phyloP scores from a whole-genome alignment of 345 rosid species.

The Populus simonii region DNA sequence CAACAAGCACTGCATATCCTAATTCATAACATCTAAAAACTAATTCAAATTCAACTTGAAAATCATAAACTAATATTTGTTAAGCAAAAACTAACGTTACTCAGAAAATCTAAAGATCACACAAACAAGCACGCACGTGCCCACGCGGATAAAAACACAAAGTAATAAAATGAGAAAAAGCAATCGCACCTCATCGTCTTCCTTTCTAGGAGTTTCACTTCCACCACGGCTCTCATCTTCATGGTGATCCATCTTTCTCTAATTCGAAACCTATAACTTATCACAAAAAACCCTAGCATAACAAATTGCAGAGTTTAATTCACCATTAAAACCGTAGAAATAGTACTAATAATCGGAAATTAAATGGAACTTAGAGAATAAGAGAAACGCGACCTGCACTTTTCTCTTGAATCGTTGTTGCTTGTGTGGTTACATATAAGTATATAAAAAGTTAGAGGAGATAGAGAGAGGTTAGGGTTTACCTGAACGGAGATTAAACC shows the following conservation, averaged over 20 bases:
- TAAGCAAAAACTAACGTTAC: background rate
- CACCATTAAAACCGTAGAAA: background rate
- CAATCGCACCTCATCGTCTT: conserved; percentile 66
- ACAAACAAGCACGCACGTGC: too few species aligned
- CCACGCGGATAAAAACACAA: background rate
- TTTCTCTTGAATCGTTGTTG: background rate
- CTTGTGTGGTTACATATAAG: background rate
- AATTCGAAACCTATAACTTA: background rate
- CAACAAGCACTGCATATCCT: background rate
- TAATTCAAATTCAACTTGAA: background rate
- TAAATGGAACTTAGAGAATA: background rate
- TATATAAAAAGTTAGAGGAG: background rate
- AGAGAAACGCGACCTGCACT: background rate
- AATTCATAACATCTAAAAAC: background rate
- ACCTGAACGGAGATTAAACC: conserved; percentile 19
- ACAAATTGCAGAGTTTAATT: background rate
- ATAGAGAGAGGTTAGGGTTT: conserved; percentile 1
- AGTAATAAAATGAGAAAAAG: background rate
- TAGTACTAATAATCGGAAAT: background rate
- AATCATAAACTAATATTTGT: background rate
- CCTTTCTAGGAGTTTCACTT: conserved; percentile 52
- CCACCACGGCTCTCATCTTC: conserved; percentile 53
- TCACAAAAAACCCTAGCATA: background rate
- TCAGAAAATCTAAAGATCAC: background rate
- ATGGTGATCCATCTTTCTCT: conserved; percentile 51